Percentiles rank a stretch among this genome's conserved stretches.
These are phyloP conservation scores for Aspergillus funiculosus DNA, from an alignment of 495 filamentous ascomycete species.

Conservation along the genomic window DNA sequence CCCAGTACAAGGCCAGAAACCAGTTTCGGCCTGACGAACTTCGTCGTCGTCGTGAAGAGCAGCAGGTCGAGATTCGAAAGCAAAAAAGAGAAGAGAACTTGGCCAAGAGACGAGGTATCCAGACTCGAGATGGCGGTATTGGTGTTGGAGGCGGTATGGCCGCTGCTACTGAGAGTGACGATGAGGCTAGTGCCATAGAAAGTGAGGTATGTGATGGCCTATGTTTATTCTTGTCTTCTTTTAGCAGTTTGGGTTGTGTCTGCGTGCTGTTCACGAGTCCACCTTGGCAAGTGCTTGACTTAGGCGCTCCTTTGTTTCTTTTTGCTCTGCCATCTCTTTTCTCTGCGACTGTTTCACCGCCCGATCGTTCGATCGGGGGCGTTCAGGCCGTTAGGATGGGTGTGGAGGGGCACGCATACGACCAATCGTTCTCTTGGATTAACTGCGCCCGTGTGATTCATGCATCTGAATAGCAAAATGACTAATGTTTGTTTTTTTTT, in stretches of 20 bases:
- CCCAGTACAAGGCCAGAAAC: constrained; percentile 97
- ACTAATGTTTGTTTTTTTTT: no score
- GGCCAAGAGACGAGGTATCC: constrained; percentile 94
- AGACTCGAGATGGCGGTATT: constrained; percentile 60
- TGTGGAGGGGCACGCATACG: constrained; percentile 8
- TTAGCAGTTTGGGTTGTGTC: constrained; percentile 1
- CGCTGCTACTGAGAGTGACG: constrained; percentile 90
- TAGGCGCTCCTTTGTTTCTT: no score
- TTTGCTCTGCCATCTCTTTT: constrained; percentile 2
- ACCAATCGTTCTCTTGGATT: constrained; percentile 8
- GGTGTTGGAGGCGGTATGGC: constrained; percentile 80
- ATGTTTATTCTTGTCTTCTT: constrained; percentile 8
- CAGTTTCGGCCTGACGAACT: constrained; percentile 99
- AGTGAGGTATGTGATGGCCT: constrained; percentile 76
- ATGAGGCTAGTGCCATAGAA: constrained; percentile 90
- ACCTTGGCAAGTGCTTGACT: not conserved
- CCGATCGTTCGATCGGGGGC: constrained; percentile 31
- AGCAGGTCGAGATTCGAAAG: constrained; percentile 98
- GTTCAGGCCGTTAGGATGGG: constrained; percentile 9
- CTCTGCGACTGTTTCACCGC: constrained; percentile 34
- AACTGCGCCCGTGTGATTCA: not conserved
- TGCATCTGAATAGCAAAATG: no score
- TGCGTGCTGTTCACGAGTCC: not conserved
- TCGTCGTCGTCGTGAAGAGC: constrained; percentile 95
- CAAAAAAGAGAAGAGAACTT: constrained; percentile 97